Base-by-base conservation (phyloP, 352 stramenopile genomes). In the Phytopythium sindhum region DNA sequence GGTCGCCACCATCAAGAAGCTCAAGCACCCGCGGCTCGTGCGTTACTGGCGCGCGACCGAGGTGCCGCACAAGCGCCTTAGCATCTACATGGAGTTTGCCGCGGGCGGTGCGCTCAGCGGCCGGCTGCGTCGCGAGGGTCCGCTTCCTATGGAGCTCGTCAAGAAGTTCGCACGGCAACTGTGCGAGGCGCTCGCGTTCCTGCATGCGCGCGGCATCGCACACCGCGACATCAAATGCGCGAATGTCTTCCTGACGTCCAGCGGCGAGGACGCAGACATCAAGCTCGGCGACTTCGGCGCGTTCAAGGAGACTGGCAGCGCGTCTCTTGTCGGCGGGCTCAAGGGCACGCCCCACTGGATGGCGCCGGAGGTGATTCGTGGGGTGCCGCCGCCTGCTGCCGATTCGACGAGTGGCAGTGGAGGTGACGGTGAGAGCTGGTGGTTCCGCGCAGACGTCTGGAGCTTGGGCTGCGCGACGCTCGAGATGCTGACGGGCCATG, bases 261-360 rank as follows among this genome's bases (percentile, higher is more conserved):
- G 14, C 12, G 54, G 44, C 8, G 50, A 67, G 23, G 41, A 47
- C 12, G 65, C 63, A 24, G 63, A 74, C 9, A 75, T 93, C 50
- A 94, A 96, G 59, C 65, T 96, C 5, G 85, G 73, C 0, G 87
- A 96, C 63, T 94, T 96, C 59, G 85, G 85, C 1, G 78, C 78
- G 12, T 89, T 89, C 24, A 96, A 94, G 69, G 72, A 89, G 48
- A 72, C 90, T 19, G 82, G 82, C 23, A 84, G 72, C 21, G 72
- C 76, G 4, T 92, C 80, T 33, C 70, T 96, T 17, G 76, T 93
- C 4, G 80, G 75, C 7, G 88, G 89, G 0, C 64, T 97, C 31
- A 96, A 96, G 63, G 90, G 92, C 1, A 97, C 92, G 3, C 88
- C 90, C 1, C 89, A 94, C 37, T 98, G 90, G 90, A 98, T 97